Evolutionary conservation across 139 green algal genomes (phyloP).

Genomic region (Tetratostichococcus sp.): DNA sequence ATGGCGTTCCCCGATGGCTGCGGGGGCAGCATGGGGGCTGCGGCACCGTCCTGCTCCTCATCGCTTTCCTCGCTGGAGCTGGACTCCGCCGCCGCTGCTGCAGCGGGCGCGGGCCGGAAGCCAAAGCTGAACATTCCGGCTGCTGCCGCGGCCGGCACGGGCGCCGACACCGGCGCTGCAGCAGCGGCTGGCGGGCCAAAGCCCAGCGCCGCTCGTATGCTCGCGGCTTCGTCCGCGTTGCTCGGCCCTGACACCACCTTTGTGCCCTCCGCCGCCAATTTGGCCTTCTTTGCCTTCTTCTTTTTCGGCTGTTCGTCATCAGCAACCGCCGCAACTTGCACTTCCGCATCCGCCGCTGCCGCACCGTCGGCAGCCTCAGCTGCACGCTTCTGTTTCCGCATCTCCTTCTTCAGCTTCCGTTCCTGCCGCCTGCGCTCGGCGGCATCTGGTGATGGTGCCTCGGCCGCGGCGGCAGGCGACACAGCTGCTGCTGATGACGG

Average conservation of each 20-base stretch:
- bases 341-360: background rate
- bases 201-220: constrained; percentile 51
- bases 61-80: constrained; percentile 3
- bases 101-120: background rate
- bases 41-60: background rate
- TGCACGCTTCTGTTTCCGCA: constrained; percentile 8
- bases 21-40: background rate
- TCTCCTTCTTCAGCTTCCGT: constrained; percentile 16
- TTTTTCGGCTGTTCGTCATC: background rate
- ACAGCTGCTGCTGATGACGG: background rate
- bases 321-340: background rate
- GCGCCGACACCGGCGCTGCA: background rate
- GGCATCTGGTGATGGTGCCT: background rate
- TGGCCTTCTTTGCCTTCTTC: constrained; percentile 30
- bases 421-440: background rate
- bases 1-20: constrained; percentile 1
- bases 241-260: constrained; percentile 40
- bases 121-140: constrained; percentile 2
- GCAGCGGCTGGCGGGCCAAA: constrained; percentile 6
- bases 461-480: background rate
- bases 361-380: constrained; percentile 1
- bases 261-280: constrained; percentile 5
- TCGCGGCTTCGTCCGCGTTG: constrained; percentile 65
- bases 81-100: background rate
- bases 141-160: background rate